phyloP scores from a whole-genome alignment of 495 filamentous ascomycete genomes.

The Penicillium lividum region DNA sequence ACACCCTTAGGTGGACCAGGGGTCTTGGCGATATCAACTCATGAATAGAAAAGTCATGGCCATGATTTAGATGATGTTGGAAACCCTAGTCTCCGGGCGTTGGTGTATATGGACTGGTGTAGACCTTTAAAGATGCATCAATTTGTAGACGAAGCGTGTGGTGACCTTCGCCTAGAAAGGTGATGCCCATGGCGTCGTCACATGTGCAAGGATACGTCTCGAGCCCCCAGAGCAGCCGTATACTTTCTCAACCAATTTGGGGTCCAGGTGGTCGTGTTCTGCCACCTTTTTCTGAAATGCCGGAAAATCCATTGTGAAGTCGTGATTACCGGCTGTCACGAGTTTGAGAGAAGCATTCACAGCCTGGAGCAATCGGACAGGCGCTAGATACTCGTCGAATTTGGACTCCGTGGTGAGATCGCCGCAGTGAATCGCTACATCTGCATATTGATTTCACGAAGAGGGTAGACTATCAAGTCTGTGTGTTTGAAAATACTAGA shows the following conservation, averaged over 20 bases:
- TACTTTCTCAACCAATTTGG: constrained; percentile 20
- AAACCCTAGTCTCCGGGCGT: constrained; percentile 59
- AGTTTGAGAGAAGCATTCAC: constrained; percentile 65
- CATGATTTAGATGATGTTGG: constrained; percentile 51
- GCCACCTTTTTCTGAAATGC: constrained; percentile 34
- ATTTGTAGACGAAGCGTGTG: constrained; percentile 55
- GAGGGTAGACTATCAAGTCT: constrained; percentile 36
- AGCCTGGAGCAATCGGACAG: constrained; percentile 49
- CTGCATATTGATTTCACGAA: constrained; percentile 40
- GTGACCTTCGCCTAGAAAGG: constrained; percentile 62
- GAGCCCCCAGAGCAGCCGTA: constrained; percentile 37
- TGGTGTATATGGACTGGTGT: constrained; percentile 67
- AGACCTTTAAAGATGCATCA: constrained; percentile 60
- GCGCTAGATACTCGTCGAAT: constrained; percentile 50
- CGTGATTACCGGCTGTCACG: constrained; percentile 75
- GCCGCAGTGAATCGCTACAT: constrained; percentile 69
- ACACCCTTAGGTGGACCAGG: constrained; percentile 65
- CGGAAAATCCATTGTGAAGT: constrained; percentile 60
- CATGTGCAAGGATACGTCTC: constrained; percentile 28
- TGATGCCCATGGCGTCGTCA: constrained; percentile 45
- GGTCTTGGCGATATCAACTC: constrained; percentile 63
- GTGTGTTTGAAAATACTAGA: constrained; percentile 60
- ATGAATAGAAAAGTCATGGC: constrained; percentile 48
- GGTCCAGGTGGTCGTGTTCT: constrained; percentile 30
- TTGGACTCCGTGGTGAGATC: constrained; percentile 64